Evolutionary conservation across 169 alveolate genomes (phyloP).

Genomic region (Cryptosporidium viatorum): DNA sequence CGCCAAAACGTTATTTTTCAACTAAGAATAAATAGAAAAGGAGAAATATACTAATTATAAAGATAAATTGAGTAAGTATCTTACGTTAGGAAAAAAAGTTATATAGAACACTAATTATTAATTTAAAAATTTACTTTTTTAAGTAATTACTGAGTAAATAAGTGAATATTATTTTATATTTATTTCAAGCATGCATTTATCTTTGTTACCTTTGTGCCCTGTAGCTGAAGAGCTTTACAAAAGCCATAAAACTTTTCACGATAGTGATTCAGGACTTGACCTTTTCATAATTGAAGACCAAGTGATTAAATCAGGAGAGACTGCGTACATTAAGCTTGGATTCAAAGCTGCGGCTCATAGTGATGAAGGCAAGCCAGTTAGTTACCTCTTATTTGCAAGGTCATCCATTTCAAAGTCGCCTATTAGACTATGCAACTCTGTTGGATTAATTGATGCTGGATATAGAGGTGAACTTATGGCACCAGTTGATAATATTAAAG

Average conservation of each 20-base stretch:
- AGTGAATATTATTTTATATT: background rate
- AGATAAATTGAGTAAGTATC: background rate
- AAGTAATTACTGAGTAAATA: background rate
- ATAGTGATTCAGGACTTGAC: conserved; percentile 92
- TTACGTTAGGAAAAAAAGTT: background rate
- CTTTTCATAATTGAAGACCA: conserved; percentile 87
- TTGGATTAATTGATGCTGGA: conserved; percentile 92
- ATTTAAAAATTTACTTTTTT: background rate
- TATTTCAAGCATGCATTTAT: background rate
- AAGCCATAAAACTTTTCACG: conserved; percentile 85
- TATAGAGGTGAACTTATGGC: conserved; percentile 91
- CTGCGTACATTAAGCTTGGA: conserved; percentile 87
- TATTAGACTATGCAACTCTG: conserved; percentile 88
- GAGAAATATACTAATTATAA: too few species aligned
- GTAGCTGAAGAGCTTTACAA: conserved; percentile 80
- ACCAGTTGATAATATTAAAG: conserved; percentile 90
- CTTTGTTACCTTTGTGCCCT: conserved; percentile 69
- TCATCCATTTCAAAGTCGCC: conserved; percentile 92
- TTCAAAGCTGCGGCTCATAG: conserved; percentile 88
- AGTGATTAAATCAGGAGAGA: conserved; percentile 85
- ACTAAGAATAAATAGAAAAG: too few species aligned
- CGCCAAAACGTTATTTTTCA: background rate
- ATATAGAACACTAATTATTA: background rate
- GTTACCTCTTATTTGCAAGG: conserved; percentile 88
- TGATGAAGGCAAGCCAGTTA: conserved; percentile 69